Base-by-base conservation (phyloP, 495 filamentous ascomycete genomes). In the Penicillium subrubescens region DNA sequence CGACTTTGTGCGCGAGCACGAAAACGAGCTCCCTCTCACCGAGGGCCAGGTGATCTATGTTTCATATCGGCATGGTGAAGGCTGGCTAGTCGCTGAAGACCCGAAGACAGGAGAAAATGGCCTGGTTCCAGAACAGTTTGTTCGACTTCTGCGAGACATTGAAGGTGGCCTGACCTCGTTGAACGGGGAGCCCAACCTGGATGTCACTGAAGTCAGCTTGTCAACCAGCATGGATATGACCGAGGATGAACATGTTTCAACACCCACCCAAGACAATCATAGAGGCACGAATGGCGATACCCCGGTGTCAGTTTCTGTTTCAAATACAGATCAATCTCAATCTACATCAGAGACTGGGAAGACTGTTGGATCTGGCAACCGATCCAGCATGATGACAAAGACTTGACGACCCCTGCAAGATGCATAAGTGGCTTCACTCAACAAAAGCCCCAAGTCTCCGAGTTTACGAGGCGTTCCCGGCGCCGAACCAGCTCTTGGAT, bases 11-110 rank as follows among this genome's bases (percentile, higher is more conserved):
- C 87, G 93, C 29, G 95, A 98, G 74, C 97, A 98, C 71, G 93
- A 97, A 71, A 99, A 97, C 67, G 95, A 99, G 77, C 85, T 99
- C 15, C 93, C 92, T 17, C 80, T 99, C 21, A 88, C 90, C 0
- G 95, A 99, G 76, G 96, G 96, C 35, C 95, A 99, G 71, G 90
- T 97, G 59, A 96, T 99, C 50, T 93, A 93, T 84, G 94, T 99
- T 44, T 94, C 92, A 11, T 99, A 97, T 73, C 84, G 95, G 34
- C 93, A 98, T 74, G 94, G 94, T 21, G 92, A 97, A 77, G 95
- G 95, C 46, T 99, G 95, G 95, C 82, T 99, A 43, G 95, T 99
- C 27, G 95, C 96, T 4, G 90, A 96, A 77, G 96, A 99, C 69
- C 95, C 95, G n/a, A 91, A 88, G 73, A 97, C 93, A 3, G 92